phyloP scores from a whole-genome alignment of 805 yeast species.

The Yarrowia sp. region DNA sequence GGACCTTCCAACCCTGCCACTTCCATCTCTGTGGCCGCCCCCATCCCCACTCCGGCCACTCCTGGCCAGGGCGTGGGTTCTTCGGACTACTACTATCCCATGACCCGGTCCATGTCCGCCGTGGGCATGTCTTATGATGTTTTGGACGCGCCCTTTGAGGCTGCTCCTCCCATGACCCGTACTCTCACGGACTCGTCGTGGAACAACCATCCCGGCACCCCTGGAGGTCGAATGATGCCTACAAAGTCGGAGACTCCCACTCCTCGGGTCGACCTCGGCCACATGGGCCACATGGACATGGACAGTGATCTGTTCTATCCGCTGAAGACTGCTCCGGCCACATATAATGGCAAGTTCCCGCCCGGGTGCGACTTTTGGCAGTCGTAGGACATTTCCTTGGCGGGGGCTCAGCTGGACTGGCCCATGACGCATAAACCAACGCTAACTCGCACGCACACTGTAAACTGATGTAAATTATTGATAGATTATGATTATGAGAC shows the following conservation, averaged over 20 bases:
- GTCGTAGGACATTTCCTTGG: not conserved
- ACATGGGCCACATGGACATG: slow-evolving; percentile 16
- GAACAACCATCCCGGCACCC: slow-evolving; percentile 14
- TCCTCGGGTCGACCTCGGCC: slow-evolving; percentile 16
- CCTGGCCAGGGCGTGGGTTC: slow-evolving; percentile 25
- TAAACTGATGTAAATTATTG: slow-evolving; percentile 18
- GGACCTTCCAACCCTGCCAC: not conserved
- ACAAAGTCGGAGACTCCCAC: not conserved
- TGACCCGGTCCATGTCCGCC: slow-evolving; percentile 33
- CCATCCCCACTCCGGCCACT: slow-evolving; percentile 23
- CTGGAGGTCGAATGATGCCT: not conserved
- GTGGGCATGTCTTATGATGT: slow-evolving; percentile 27
- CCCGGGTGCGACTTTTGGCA: slow-evolving; percentile 24
- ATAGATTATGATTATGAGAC: slow-evolving; percentile 16
- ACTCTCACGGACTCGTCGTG: slow-evolving; percentile 24
- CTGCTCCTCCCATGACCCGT: slow-evolving; percentile 22
- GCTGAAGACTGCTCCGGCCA: slow-evolving; percentile 19
- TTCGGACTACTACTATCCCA: slow-evolving; percentile 27
- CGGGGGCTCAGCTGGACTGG: not conserved
- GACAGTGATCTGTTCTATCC: slow-evolving; percentile 11
- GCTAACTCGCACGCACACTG: slow-evolving; percentile 5
- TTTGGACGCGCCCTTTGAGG: slow-evolving; percentile 24
- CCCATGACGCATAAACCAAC: slow-evolving; percentile 7
- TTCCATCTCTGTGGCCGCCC: not conserved
- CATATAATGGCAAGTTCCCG: slow-evolving; percentile 24